Base-by-base conservation (phyloP, 345 rosid genomes). In the Gossypium mustelinum region DNA sequence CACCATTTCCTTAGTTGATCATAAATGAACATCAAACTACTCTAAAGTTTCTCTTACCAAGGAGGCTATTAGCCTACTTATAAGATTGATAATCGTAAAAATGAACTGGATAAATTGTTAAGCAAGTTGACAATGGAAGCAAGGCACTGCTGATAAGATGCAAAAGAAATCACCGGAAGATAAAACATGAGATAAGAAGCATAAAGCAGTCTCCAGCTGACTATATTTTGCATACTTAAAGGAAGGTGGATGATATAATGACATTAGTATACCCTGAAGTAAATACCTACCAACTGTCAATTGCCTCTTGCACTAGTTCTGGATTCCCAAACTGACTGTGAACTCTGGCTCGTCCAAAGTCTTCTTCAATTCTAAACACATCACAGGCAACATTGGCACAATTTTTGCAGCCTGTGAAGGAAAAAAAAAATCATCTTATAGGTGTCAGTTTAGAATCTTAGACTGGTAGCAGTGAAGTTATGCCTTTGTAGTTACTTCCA, bases 291-390 rank as follows among this genome's bases (percentile, higher is more conserved):
- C 99, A 94, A 76, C 89, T 92, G 17, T 94, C 98, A 83, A 94
- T 87, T 18, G 99, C 99, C 80, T 91, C 94, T 70, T 87, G 90
- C 73, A 89, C 75, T 78, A 87, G 79, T 29, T 83, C 85, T 8
- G 84, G 79, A 9, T 85, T 82, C 51, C 98, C 98, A 34, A 82
- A 81, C 79, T 92, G 98, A 80, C 79, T 82, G 75, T 92, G 82
- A 0, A 80, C 99, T 87, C 98, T 83, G 63, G 98, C 99, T 85
- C 99, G 87, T 62, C 99, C 99, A 76, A 86, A 91, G 55, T 94
- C 98, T 50, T 94, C 99, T 86, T 94, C 99, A 52, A 94, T 91
- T 22, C 81, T 41, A 80, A 92, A 94, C 68, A 89, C 90, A 80
- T 86, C 87, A 9, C 89, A 78, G 44, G 92, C 88, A 74, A 94